Conservation (phyloP, 2,329 filamentous ascomycete species). For the Microdochium bolleyi region DNA sequence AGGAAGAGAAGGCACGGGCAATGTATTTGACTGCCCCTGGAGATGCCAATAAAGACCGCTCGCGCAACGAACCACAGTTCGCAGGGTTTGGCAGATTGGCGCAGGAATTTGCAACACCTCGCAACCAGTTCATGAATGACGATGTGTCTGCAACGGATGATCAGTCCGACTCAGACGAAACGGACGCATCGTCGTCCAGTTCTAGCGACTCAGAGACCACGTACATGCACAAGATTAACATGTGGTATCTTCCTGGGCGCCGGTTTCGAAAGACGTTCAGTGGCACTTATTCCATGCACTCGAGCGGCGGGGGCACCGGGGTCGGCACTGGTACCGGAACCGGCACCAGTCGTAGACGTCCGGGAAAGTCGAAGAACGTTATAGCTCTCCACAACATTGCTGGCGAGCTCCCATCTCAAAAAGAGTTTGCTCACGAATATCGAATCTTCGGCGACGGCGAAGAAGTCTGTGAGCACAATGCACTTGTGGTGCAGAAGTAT, state of each 20-base stretch:
- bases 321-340: conserved; percentile 49
- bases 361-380: conserved; percentile 53
- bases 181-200: conserved; percentile 38
- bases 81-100: conserved; percentile 48
- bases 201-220: conserved; percentile 56
- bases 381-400: conserved; percentile 67
- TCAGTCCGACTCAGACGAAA: conserved; percentile 40
- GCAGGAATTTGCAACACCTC: conserved; percentile 38
- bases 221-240: conserved; percentile 49
- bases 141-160: conserved; percentile 44
- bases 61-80: conserved; percentile 47
- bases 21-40: conserved; percentile 35
- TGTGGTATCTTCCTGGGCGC: conserved; percentile 47
- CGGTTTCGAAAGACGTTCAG: conserved; percentile 48
- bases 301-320: conserved; percentile 52
- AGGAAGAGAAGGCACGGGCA: conserved; percentile 50
- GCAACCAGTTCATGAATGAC: conserved; percentile 36
- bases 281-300: conserved; percentile 49
- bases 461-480: conserved; percentile 81
- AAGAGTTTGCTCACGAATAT: conserved; percentile 70
- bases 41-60: conserved; percentile 36
- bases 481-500: conserved; percentile 63
- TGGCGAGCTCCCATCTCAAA: conserved; percentile 68
- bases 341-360: conserved; percentile 39
- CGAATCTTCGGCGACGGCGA: conserved; percentile 74